Conservation (phyloP, 257 asterid species). For the Capsicum chinense region DNA sequence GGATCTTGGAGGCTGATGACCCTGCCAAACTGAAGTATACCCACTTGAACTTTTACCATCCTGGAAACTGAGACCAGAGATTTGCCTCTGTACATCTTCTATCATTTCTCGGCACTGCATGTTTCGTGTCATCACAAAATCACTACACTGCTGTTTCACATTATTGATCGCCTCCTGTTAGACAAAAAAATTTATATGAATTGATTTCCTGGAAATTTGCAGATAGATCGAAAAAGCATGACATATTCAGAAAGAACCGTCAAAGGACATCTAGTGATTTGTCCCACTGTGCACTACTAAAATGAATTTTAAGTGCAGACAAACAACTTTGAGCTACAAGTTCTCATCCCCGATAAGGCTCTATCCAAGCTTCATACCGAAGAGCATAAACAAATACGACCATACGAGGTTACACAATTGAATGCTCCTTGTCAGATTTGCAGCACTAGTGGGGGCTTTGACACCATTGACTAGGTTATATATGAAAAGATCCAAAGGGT, state of each 20-base stretch:
- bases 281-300: background rate
- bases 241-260: slow-evolving; percentile 9
- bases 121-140: slow-evolving; percentile 88
- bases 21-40: slow-evolving; percentile 57
- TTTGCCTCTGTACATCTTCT: slow-evolving; percentile 85
- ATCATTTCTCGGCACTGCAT: slow-evolving; percentile 97
- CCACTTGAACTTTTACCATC: slow-evolving; percentile 57
- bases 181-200: slow-evolving; percentile 21
- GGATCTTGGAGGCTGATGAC: slow-evolving; percentile 59
- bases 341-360: background rate
- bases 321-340: background rate
- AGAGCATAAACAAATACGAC: too few relatives aligned
- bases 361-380: background rate
- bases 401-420: background rate
- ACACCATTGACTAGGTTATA: background rate
- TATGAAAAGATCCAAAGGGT: background rate
- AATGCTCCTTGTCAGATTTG: slow-evolving; percentile 14
- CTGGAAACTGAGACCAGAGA: slow-evolving; percentile 85
- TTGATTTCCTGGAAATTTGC: background rate
- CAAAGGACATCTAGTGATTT: background rate
- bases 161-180: slow-evolving; percentile 85
- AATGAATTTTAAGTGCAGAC: slow-evolving; percentile 5
- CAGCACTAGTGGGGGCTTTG: background rate
- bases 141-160: slow-evolving; percentile 95
- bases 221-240: background rate